Evolutionary conservation across 176 grass and related monocot genomes (phyloP), one percentile per base, ranked within the genome.

Genomic region (Alloteropsis semialata): DNA sequence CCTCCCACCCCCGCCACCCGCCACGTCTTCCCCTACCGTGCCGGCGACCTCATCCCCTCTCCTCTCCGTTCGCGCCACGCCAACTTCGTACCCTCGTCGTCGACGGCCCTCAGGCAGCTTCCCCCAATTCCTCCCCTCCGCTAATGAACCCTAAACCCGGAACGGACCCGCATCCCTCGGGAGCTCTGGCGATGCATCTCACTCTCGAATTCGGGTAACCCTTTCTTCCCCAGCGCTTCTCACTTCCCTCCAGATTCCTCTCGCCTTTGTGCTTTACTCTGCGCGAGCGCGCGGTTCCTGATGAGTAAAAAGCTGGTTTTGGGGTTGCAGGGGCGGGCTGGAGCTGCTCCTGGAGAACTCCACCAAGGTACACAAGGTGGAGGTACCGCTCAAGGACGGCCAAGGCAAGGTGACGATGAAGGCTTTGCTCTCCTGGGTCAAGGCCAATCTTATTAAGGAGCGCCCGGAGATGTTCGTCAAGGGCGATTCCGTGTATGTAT

Each of bases 381-480:
- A 95, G 38, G 85, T 95, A 27, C 37, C 82, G 25, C 75, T 53
- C 46, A 85, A 82, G 76, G 78, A 79, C 21, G 85, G 36, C 38
- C 72, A 93, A 67, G 63, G 44, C 36, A 93, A 88, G 89, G 89
- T 94, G 59, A 74, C 58, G 1, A 90, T 95, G 91, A 74, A 63
- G 21, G 87, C 74, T 10, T 43, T 98, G 70, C 86, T 98, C 15
- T 61, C 86, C 37, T 98, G 92, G 92, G 87, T 91, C n/a, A 91
- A 92, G 88, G 78, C 82, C 59, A 98, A 90, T 74, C 80, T 98
- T 84, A 95, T 98, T 87, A 98, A 98, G 82, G 96, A 98, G 79
- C 84, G 91, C 16, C 92, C 89, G 3, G 96, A 98, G 82, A 98
- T 98, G 96, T 98, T 98, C 85, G 48, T 98, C 45, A 95, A 98